A percentile compares a stretch with the other conserved stretches of the same genome.
phyloP scores from a whole-genome alignment of 495 filamentous ascomycete genomes.

The Trichoderma orchidacearum region DNA sequence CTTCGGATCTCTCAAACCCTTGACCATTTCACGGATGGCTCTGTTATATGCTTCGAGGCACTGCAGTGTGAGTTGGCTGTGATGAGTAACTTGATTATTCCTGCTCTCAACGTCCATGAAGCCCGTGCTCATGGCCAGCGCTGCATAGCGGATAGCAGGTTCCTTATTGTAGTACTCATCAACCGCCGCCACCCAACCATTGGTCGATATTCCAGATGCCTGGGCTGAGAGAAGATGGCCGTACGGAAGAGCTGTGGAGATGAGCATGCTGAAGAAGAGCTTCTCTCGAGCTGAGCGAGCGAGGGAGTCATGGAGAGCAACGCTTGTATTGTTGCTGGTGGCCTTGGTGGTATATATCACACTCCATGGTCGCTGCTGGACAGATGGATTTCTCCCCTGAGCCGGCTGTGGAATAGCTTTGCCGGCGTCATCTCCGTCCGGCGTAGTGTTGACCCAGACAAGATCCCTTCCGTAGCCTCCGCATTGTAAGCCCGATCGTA shows the following conservation, averaged over 20 bases:
- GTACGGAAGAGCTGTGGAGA: neutral
- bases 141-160: neutral
- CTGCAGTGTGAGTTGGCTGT: neutral
- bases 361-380: neutral
- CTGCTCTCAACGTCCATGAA: neutral
- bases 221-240: neutral
- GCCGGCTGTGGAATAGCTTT: neutral
- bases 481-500: neutral
- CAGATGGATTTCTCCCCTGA: neutral
- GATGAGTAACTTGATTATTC: neutral
- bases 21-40: neutral
- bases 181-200: neutral
- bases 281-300: neutral
- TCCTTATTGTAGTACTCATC: neutral
- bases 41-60: neutral
- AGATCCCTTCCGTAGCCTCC: neutral
- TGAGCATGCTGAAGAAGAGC: neutral
- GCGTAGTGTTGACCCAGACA: neutral
- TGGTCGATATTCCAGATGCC: neutral
- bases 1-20: neutral
- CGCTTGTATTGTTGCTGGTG: neutral
- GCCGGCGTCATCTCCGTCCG: neutral
- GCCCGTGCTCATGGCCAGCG: neutral
- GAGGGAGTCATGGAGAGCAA: neutral
- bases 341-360: neutral